A percentile compares a stretch with the other conserved stretches of the same genome.
Conservation (phyloP, 179 eudicot species). For the Gypsophila paniculata region DNA sequence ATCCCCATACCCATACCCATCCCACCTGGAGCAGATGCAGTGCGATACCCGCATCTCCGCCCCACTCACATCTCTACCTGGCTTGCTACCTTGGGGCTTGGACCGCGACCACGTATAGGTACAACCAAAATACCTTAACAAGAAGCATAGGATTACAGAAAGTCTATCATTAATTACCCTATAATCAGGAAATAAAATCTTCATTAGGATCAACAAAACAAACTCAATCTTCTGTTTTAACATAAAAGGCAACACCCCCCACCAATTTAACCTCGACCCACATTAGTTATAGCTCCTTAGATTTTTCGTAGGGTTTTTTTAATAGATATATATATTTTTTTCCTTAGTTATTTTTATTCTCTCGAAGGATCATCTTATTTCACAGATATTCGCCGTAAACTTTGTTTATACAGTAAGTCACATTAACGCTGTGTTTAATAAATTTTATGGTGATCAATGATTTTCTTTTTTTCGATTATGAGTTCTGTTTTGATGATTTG, state of each 20-base stretch:
- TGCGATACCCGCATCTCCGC: too few relatives aligned
- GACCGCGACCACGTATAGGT: not conserved
- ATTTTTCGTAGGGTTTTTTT: constrained; percentile 4
- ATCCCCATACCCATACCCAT: too few relatives aligned
- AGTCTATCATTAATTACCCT: constrained; percentile 7
- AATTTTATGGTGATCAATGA: not conserved
- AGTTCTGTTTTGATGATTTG: not conserved
- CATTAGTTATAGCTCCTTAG: constrained; percentile 4
- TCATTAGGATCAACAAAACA: constrained; percentile 9
- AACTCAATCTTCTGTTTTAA: not conserved
- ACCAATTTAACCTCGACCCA: not conserved
- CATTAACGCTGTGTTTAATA: not conserved
- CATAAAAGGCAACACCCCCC: not conserved
- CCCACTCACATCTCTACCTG: too few relatives aligned
- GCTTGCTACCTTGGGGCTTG: too few relatives aligned
- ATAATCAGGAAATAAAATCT: constrained; percentile 7
- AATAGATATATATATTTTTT: not conserved
- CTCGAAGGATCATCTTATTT: not conserved
- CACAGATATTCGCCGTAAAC: not conserved
- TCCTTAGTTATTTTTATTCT: not conserved
- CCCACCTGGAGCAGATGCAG: too few relatives aligned
- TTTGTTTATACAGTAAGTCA: constrained; percentile 7
- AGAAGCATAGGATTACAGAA: not conserved
- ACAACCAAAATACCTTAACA: not conserved
- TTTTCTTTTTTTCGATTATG: not conserved